Base-by-base conservation (phyloP, 352 stramenopile genomes). In the Phytophthora nicotianae region DNA sequence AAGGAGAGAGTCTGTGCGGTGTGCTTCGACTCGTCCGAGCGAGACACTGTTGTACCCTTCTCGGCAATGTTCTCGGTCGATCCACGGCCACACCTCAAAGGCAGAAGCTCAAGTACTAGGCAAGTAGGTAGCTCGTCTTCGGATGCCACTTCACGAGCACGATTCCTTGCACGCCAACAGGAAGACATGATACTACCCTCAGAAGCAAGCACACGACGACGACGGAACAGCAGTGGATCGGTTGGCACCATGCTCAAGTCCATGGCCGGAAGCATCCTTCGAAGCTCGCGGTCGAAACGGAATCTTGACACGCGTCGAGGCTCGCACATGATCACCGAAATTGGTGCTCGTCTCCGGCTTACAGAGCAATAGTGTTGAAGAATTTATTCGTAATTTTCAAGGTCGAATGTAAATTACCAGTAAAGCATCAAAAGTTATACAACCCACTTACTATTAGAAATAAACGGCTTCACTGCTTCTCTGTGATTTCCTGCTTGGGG, bases 21-120 rank as follows among this genome's bases (percentile, higher is more conserved):
- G 50, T 74, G 74, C 9, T 92, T 92, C 27, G 81, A 92, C 47
- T 92, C 81, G 2, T 88, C 77, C 16, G 83, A 88, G 64, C 70
- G 72, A 11, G 83, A 92, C 55, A 71, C 73, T 10, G 49, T 61
- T 23, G 79, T 92, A 26, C 80, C 75, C 43, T 92, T 90, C 47
- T 84, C 79, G 13, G 67, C 67, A 23, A 89, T 89, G 73, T 90
- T 90, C 54, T 89, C 83, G 0, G 72, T 88, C 27, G 81, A 92
- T 54, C 50, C 53, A 13, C 72, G 79, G 21, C 67, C 75, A 43
- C 74, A 75, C 3, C 83, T 79, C 55, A 61, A 68, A 20, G 72
- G 75, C 5, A 42, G 79, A 37, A 70, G 72, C 32, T 70, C 73
- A 24, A 74, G 65, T 40, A 75, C 67, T 4, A 66, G 59, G n/a